Percentiles rank a stretch among this genome's conserved stretches.
These are phyloP conservation scores for Zygosaccharomyces bisporus DNA, from an alignment of 805 yeast species.

Conservation along the genomic window DNA sequence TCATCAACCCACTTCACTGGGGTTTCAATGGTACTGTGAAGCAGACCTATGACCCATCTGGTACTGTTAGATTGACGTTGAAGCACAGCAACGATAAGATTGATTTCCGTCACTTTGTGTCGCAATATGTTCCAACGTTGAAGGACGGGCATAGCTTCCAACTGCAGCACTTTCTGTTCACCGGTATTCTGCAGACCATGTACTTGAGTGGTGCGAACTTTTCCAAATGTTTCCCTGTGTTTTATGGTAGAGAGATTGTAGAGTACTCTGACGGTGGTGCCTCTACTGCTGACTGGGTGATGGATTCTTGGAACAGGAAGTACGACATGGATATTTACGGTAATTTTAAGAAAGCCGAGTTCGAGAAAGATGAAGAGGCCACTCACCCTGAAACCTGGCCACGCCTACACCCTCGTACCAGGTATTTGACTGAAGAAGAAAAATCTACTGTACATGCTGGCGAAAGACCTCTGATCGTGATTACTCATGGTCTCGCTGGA, in stretches of 20 bases:
- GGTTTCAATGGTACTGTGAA: slow-evolving; percentile 35
- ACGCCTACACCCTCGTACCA: slow-evolving; percentile 63
- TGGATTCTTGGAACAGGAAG: slow-evolving; percentile 26
- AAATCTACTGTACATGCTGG: slow-evolving; percentile 37
- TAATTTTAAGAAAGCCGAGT: slow-evolving; percentile 27
- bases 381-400: slow-evolving; percentile 54
- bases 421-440: slow-evolving; percentile 51
- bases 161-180: slow-evolving; percentile 60
- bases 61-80: slow-evolving; percentile 23
- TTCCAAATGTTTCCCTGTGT: slow-evolving; percentile 50
- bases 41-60: slow-evolving; percentile 25
- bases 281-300: slow-evolving; percentile 70
- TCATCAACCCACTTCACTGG: slow-evolving; percentile 34
- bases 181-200: slow-evolving; percentile 76
- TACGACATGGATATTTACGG: slow-evolving; percentile 20
- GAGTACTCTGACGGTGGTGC: slow-evolving; percentile 62
- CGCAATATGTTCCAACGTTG: slow-evolving; percentile 43
- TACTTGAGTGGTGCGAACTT: slow-evolving; percentile 56
- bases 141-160: slow-evolving; percentile 46
- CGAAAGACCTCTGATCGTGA: slow-evolving; percentile 53
- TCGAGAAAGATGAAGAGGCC: slow-evolving; percentile 35
- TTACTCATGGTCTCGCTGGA: slow-evolving; percentile 72
- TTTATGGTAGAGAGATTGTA: slow-evolving; percentile 70
- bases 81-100: slow-evolving; percentile 19
- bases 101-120: slow-evolving; percentile 25